Conservation (phyloP, 768 basidiomycete species). For the Termitomyces sp. region DNA sequence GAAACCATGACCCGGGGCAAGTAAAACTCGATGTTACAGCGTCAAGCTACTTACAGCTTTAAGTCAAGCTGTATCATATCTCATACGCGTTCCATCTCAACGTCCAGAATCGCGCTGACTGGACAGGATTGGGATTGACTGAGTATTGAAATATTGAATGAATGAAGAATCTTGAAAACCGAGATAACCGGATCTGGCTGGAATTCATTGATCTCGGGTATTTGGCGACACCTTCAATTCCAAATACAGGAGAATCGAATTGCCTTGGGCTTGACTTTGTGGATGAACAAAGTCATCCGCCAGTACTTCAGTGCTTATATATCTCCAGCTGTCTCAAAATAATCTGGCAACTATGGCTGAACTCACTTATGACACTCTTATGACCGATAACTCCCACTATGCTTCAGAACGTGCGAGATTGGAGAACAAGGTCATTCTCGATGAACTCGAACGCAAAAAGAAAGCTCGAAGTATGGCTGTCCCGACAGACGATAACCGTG, state of each 20-base stretch:
- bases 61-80: neutral
- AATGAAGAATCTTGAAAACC: neutral
- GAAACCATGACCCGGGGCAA: neutral
- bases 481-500: conserved; percentile 94
- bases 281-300: neutral
- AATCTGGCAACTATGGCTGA: conserved; percentile 51
- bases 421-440: conserved; percentile 84
- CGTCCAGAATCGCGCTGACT: neutral
- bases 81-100: neutral
- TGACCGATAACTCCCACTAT: conserved; percentile 73
- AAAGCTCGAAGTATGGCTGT: conserved; percentile 90
- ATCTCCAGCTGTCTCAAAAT: neutral
- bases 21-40: neutral
- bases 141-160: too few relatives aligned
- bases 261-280: neutral
- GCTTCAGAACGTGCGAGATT: conserved; percentile 70
- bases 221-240: neutral
- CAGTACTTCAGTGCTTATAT: neutral
- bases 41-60: neutral
- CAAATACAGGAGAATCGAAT: neutral
- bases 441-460: conserved; percentile 98
- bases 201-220: neutral
- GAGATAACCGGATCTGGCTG: neutral
- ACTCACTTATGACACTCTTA: conserved; percentile 68
- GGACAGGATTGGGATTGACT: neutral